phyloP scores from a whole-genome alignment of 2,329 filamentous ascomycete species.

The Penicillium sp. region DNA sequence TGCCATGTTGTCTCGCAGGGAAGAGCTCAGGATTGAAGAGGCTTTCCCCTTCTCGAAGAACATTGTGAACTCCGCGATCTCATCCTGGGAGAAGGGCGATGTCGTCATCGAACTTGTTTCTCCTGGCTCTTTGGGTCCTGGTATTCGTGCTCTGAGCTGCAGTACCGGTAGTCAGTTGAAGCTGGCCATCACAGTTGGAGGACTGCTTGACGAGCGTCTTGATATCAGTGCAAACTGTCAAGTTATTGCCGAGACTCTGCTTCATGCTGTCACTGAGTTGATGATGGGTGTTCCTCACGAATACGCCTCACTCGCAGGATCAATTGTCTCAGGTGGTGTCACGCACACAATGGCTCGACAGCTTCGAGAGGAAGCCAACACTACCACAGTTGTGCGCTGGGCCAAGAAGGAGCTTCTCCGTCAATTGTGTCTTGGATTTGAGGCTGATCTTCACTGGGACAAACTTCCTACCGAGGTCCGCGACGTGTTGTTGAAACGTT shows the following conservation, averaged over 20 bases:
- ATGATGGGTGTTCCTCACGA: constrained; percentile 39
- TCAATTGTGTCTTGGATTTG: constrained; percentile 51
- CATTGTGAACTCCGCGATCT: constrained; percentile 36
- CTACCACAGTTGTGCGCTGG: constrained; percentile 41
- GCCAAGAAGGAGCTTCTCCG: constrained; percentile 50
- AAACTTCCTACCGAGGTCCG: constrained; percentile 49
- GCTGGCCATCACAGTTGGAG: constrained; percentile 36
- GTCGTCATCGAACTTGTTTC: constrained; percentile 39
- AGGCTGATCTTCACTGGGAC: constrained; percentile 56
- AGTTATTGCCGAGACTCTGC: constrained; percentile 40
- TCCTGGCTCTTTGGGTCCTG: constrained; percentile 32
- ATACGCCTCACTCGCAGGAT: constrained; percentile 37
- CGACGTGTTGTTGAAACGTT: constrained; percentile 48
- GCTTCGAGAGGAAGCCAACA: constrained; percentile 39
- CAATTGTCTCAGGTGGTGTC: constrained; percentile 35
- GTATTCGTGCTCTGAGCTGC: constrained; percentile 39
- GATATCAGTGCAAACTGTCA: constrained; percentile 39
- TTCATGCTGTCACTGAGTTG: constrained; percentile 40
- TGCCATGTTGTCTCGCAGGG: constrained; percentile 42
- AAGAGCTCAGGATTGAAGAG: constrained; percentile 36
- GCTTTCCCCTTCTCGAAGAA: constrained; percentile 48
- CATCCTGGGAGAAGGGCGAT: constrained; percentile 34
- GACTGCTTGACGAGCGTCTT: constrained; percentile 30
- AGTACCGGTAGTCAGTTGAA: constrained; percentile 27
- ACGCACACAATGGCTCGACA: constrained; percentile 36